Base-by-base conservation (phyloP, 257 asterid genomes). In the Gentiana straminea region DNA sequence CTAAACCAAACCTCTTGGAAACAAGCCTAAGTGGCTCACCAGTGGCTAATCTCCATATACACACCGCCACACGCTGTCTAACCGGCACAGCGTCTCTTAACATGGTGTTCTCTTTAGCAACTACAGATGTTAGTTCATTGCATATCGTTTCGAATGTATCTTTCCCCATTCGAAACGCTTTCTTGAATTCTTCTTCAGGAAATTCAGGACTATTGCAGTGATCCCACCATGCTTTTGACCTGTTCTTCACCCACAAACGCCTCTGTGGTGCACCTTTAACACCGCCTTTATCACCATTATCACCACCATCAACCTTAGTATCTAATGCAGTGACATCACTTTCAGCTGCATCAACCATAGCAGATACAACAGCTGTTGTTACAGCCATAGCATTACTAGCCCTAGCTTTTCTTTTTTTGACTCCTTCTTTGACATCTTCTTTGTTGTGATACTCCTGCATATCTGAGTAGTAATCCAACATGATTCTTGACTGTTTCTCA, bases 181-280 rank as follows among this genome's bases (percentile, higher is more conserved):
- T 83, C 71, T 62, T 81, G 67, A 91, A 91, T 37, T 91, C 98
- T 41, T 83, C 88, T 5, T 91, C 94, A 0, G 99, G 94, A 50
- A 79, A 92, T 46, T 88, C 97, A 13, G 94, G 77, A 66, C 97
- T 85, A 80, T 71, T 88, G 57, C 94, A 85, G 77, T 78, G 90
- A 55, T 88, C 95, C 99, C 99, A 92, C 99, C 97, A 92, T 9
- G 89, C 97, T 33, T 76, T 79, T 0, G 97, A 88, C 68, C 99
- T 64, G 24, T 70, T 80, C 65, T 92, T 92, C 54, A 92, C 99
- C 99, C 99, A 92, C 39, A 92, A 71, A 24, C 99, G 75, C 67
- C 94, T 59, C 35, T 81, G 97, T 0, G 87, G 86, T 2, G 64
- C 64, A 55, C 51, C 74, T n/a, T 57, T 51, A 33, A 33, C 33